Percentiles rank a stretch among this genome's conserved stretches.
Conservation (phyloP, 805 yeast species). For the Torulaspora indica region DNA sequence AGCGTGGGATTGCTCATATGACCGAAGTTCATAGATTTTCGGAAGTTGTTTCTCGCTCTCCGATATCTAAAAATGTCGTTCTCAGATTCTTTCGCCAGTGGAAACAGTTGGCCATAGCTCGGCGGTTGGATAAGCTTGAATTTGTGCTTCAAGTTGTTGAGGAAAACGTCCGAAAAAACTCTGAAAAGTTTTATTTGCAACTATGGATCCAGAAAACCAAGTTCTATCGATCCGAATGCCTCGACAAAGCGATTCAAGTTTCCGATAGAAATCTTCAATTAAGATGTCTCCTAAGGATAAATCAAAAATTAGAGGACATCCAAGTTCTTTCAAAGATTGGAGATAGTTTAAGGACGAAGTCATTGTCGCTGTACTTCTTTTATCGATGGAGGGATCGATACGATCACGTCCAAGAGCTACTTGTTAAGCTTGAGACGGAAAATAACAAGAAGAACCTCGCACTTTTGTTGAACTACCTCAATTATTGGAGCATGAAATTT, state of each 20-base stretch:
- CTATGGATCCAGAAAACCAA: conserved; percentile 13
- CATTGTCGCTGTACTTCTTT: conserved; percentile 25
- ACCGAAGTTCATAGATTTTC: conserved; percentile 8
- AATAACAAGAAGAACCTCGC: conserved; percentile 25
- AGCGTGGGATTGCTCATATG: conserved; percentile 11
- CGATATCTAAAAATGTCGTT: conserved; percentile 6
- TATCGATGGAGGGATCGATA: conserved; percentile 22
- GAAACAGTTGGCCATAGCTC: conserved; percentile 1
- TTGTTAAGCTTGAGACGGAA: conserved; percentile 16
- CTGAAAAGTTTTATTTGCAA: conserved; percentile 1
- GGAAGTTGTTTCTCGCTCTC: conserved; percentile 4
- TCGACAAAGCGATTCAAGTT: conserved; percentile 8
- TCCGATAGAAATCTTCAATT: conserved; percentile 5
- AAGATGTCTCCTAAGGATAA: not conserved
- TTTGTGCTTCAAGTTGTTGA: conserved; percentile 9
- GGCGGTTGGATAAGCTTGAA: conserved; percentile 6
- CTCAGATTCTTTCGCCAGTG: conserved; percentile 6
- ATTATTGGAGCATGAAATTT: conserved; percentile 35
- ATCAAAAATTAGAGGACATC: not conserved
- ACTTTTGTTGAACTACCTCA: conserved; percentile 26
- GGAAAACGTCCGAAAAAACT: not conserved
- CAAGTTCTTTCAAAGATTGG: conserved; percentile 9
- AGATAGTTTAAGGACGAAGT: conserved; percentile 23
- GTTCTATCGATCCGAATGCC: conserved; percentile 12
- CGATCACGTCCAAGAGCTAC: conserved; percentile 17